These are phyloP conservation scores for Pinus tabuliformis DNA, from an alignment of 75 land plant genomes.

Conservation along the genomic window DNA sequence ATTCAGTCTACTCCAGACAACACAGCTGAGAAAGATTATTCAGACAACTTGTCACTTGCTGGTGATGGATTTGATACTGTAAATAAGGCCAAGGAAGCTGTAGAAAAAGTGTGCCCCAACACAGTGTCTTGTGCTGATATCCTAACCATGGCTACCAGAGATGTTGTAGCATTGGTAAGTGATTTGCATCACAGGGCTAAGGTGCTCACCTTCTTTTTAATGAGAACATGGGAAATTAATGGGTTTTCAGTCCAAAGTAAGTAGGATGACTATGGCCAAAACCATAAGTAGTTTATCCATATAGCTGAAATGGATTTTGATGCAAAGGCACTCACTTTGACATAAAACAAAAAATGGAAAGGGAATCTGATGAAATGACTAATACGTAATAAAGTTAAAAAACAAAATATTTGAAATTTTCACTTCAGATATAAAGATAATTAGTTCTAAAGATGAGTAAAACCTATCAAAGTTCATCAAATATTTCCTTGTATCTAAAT, in stretches of 20 bases:
- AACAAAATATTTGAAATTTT: too few relatives aligned
- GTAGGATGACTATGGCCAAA: background rate
- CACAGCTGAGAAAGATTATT: conserved; percentile 67
- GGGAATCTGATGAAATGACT: too few relatives aligned
- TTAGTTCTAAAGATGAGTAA: too few relatives aligned
- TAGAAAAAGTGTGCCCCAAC: conserved; percentile 41
- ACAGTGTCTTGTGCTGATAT: conserved; percentile 34
- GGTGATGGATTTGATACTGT: conserved; percentile 94
- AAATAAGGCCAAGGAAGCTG: conserved; percentile 74
- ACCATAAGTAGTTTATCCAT: background rate
- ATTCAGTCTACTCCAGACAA: conserved; percentile 48
- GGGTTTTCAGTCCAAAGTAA: background rate
- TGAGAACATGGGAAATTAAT: background rate
- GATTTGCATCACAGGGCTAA: too few relatives aligned
- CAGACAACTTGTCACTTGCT: conserved; percentile 69
- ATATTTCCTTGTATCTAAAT: too few relatives aligned
- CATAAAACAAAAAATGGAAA: too few relatives aligned
- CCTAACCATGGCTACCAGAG: conserved; percentile 27
- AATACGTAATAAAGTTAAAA: too few relatives aligned
- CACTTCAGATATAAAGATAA: too few relatives aligned
- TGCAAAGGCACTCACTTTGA: too few relatives aligned
- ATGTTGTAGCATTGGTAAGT: conserved; percentile 24
- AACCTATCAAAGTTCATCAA: too few relatives aligned
- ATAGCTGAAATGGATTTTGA: background rate
- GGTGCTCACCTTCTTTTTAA: too few relatives aligned